phyloP scores from a whole-genome alignment of 1,284 basidiomycete species.

The Ustilago esculenta region DNA sequence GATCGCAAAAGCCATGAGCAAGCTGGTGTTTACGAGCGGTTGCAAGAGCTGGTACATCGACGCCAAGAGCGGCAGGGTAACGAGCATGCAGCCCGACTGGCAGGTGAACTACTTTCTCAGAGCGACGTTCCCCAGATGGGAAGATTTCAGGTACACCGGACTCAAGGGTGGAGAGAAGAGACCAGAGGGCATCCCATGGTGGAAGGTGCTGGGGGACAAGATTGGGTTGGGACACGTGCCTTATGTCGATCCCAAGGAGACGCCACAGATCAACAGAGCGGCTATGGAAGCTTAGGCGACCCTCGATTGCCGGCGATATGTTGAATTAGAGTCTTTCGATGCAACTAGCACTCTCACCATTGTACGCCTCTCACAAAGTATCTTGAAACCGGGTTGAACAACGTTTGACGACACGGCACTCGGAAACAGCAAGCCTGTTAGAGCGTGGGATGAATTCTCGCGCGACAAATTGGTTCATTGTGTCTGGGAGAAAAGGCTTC shows the following conservation, averaged over 20 bases:
- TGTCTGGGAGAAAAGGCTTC: too few species aligned
- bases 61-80: slow-evolving; percentile 47
- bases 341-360: too few species aligned
- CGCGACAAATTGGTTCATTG: too few species aligned
- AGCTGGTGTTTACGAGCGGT: slow-evolving; percentile 51
- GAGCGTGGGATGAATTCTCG: neutral
- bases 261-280: slow-evolving; percentile 50
- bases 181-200: slow-evolving; percentile 34
- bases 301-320: too few species aligned
- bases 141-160: slow-evolving; percentile 51
- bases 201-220: slow-evolving; percentile 48
- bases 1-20: slow-evolving; percentile 56
- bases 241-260: slow-evolving; percentile 49
- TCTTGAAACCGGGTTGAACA: too few species aligned
- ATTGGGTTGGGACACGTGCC: slow-evolving; percentile 49
- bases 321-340: too few species aligned
- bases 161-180: slow-evolving; percentile 25
- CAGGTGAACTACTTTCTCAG: slow-evolving; percentile 55
- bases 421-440: too few species aligned
- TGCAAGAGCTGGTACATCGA: slow-evolving; percentile 65
- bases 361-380: too few species aligned
- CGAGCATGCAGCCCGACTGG: slow-evolving; percentile 62
- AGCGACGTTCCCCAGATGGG: slow-evolving; percentile 53
- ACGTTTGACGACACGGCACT: too few species aligned
- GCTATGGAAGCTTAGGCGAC: slow-evolving; percentile 46